These are phyloP conservation scores for Pseudomicrostroma phylloplanum DNA, from an alignment of 1,284 basidiomycete genomes.

Conservation along the genomic window DNA sequence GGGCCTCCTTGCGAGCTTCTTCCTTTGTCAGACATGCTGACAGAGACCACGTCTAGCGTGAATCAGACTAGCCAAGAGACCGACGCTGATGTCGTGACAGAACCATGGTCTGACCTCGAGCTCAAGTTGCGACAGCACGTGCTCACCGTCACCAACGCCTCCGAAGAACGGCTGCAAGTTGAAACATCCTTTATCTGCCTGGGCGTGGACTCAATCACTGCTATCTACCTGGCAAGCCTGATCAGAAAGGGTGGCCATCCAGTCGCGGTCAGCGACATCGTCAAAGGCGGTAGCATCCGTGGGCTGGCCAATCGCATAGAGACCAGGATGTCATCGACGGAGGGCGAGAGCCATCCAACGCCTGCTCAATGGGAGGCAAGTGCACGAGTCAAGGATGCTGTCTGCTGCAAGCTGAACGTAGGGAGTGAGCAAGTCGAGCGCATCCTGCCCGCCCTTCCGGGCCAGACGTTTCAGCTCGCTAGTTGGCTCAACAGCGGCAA, in stretches of 20 bases:
- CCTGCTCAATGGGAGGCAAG: background rate
- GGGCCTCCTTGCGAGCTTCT: background rate
- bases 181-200: constrained; percentile 27
- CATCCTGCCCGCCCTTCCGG: constrained; percentile 30
- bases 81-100: background rate
- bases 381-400: background rate
- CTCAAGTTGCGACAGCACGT: background rate
- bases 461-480: constrained; percentile 33
- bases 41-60: background rate
- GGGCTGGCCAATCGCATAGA: constrained; percentile 12
- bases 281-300: constrained; percentile 26
- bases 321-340: background rate
- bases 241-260: constrained; percentile 25
- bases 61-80: background rate
- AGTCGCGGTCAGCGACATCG: constrained; percentile 31
- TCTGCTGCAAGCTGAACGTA: background rate
- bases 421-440: constrained; percentile 16
- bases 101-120: constrained; percentile 10
- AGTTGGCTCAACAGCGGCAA: constrained; percentile 18
- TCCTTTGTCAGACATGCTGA: background rate
- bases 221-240: constrained; percentile 37
- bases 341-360: background rate
- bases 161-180: constrained; percentile 16
- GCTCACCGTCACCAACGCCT: constrained; percentile 16
- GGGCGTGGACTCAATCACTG: constrained; percentile 45